Base-by-base conservation (phyloP, 495 filamentous ascomycete species). In the Rhizodiscina lignyota region DNA sequence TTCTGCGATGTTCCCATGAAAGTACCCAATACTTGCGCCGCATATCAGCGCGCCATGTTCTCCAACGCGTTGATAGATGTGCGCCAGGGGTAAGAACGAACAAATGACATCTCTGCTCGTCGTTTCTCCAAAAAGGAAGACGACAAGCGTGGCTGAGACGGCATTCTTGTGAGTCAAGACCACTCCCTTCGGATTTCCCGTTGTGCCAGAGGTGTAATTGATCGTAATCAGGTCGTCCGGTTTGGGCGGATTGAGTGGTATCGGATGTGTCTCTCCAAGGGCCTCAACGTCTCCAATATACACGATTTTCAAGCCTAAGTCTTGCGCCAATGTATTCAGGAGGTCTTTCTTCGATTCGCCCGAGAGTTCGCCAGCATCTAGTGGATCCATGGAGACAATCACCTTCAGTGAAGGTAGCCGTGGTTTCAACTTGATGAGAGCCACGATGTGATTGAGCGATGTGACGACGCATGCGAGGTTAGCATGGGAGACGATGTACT, bases 151-250 rank as follows among this genome's bases (percentile, higher is more conserved):
- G 16, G 75, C 83, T 1, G 83, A 73, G 3, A 91, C 70, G 19
- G 84, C 82, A 51, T 77, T 82, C 43, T 62, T 60, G 49, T 97
- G 91, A 3, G 79, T 84, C 41, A 96, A 58, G 22, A 87, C 63
- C 4, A 96, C 89, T 38, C 89, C 89, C 61, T 97, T 97, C 4
- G 89, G 89, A 42, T 80, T 69, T 4, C 89, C 91, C 0, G 89
- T 97, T 6, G 89, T 97, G 13, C 89, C 89, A 10, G 83, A 92
- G 6, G 89, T 97, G 60, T 97, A 97, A 61, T 96, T 97, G 59
- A 97, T 85, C 21, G 89, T 96, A 37, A 92, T 66, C 47, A 79
- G 66, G 49, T 94, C 85, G 2, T 77, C 67, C 0, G 79, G 70
- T 21, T 56, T 58, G 5, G 89, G 87, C 21, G 78, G 69, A 34